These are phyloP conservation scores for Podospora bellae-mahoneyi DNA, from an alignment of 495 filamentous ascomycete genomes.

Conservation along the genomic window DNA sequence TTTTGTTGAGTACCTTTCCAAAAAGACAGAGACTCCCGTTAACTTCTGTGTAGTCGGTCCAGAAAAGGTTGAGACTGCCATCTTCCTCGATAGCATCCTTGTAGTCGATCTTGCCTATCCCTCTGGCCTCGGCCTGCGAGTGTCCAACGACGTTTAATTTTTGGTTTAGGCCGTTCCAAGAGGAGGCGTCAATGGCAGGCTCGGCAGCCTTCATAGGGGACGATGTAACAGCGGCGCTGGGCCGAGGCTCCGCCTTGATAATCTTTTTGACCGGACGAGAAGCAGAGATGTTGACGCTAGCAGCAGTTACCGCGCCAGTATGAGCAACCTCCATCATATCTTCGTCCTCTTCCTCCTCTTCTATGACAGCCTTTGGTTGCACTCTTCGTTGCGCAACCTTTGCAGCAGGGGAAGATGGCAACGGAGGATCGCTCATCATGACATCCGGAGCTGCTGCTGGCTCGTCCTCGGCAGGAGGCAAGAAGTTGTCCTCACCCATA, in stretches of 20 bases:
- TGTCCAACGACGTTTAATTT: constrained; percentile 80
- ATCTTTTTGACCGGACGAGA: constrained; percentile 75
- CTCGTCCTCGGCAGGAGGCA: constrained; percentile 56
- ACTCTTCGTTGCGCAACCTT: constrained; percentile 76
- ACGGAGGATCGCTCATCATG: constrained; percentile 74
- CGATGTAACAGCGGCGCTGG: constrained; percentile 66
- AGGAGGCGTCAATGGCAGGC: constrained; percentile 65
- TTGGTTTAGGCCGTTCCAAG: constrained; percentile 83
- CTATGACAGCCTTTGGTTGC: constrained; percentile 60
- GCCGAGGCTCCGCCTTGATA: constrained; percentile 59
- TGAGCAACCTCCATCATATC: constrained; percentile 81
- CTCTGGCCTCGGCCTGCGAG: constrained; percentile 54
- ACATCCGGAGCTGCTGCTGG: constrained; percentile 37
- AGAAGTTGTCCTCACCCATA: constrained; percentile 55
- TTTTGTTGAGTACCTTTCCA: constrained; percentile 93
- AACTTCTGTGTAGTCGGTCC: constrained; percentile 93
- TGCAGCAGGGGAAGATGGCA: constrained; percentile 80
- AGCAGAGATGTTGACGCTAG: constrained; percentile 82
- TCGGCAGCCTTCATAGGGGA: constrained; percentile 64
- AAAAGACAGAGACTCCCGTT: constrained; percentile 91
- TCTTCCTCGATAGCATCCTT: constrained; percentile 84
- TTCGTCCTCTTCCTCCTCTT: constrained; percentile 70
- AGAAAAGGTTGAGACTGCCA: constrained; percentile 90
- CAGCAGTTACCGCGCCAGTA: constrained; percentile 60
- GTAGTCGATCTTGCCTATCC: constrained; percentile 73